Percentiles rank a stretch among this genome's conserved stretches.
phyloP scores from a whole-genome alignment of 108 stramenopile genomes.

The Fragilaria crotonensis region DNA sequence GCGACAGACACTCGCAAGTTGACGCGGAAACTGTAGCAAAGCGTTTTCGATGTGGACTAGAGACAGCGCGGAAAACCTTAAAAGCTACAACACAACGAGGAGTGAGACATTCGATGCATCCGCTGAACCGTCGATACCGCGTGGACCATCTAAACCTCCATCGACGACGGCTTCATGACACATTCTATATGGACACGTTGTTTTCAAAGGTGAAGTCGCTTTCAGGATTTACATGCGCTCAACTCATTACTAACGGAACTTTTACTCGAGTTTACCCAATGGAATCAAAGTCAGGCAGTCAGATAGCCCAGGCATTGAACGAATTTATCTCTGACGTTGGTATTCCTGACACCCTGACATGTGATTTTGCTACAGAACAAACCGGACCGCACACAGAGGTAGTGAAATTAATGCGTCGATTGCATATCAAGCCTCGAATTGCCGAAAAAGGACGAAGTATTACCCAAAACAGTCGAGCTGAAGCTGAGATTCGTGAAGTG shows the following conservation, averaged over 20 bases:
- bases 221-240: neutral
- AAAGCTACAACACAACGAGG: constrained; percentile 26
- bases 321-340: constrained; percentile 12
- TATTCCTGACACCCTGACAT: constrained; percentile 9
- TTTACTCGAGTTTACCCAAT: constrained; percentile 6
- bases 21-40: too few relatives aligned
- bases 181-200: constrained; percentile 2
- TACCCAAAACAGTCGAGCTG: neutral
- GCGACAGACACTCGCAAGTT: neutral
- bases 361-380: constrained; percentile 9
- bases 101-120: constrained; percentile 8
- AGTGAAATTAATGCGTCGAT: neutral
- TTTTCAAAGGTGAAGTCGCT: neutral
- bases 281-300: neutral
- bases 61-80: constrained; percentile 14
- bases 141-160: constrained; percentile 21
- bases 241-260: neutral
- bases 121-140: constrained; percentile 11
- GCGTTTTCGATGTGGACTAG: constrained; percentile 5
- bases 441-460: neutral
- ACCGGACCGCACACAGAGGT: constrained; percentile 15
- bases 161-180: neutral
- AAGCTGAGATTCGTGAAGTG: neutral
- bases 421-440: constrained; percentile 6
- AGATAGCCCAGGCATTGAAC: neutral